Base-by-base conservation (phyloP, 2,329 filamentous ascomycete species). In the Sphaerulina populicola region DNA sequence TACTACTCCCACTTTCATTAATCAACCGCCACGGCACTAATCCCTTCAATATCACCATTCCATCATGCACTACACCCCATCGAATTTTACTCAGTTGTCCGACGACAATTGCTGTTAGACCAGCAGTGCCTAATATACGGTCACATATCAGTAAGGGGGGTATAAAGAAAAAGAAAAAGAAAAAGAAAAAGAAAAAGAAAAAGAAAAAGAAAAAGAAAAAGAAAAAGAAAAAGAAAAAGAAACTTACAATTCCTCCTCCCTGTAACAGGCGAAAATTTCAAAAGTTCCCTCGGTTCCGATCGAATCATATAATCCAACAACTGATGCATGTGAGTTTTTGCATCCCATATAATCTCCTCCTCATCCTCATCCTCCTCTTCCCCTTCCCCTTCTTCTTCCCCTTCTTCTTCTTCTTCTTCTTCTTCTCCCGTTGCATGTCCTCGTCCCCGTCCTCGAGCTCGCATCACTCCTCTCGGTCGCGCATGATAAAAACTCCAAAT, bases 11-110 rank as follows among this genome's bases (percentile, higher is more conserved):
- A 21, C 57, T 51, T n/a, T 57, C 50, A 38, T 51, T 53, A 44
- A 69, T 66, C 47, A 69, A 56, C 35, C 68, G 60, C 68, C 68
- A 69, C 41, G 68, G 66, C 42, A 70, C 68, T 33, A 72, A 56
- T 3, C 68, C 68, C 49, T 64, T 66, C 33, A 83, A 59, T 2
- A 82, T 78, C 55, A 77, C 74, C 68, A 81, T 79, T 0, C 77
- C 79, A 59, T 80, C 77, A 56, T 81, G 78, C 4, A 83, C 75
- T 3, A 83, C 78, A 0, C 77, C 78, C 80, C 80, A 83, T 46
- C 80, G 62, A 1, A 82, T 74, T 50, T 75, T 79, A 9, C 74
- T 74, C 56, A 83, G 59, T 33, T 74, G 72, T 57, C 75, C 73
- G 2, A 76, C 76, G 66, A 82, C 79, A 0, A 77, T 72, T 52